Evolutionary conservation across 306 rosid genomes (phyloP).

Genomic region (Nissolia schottii): DNA sequence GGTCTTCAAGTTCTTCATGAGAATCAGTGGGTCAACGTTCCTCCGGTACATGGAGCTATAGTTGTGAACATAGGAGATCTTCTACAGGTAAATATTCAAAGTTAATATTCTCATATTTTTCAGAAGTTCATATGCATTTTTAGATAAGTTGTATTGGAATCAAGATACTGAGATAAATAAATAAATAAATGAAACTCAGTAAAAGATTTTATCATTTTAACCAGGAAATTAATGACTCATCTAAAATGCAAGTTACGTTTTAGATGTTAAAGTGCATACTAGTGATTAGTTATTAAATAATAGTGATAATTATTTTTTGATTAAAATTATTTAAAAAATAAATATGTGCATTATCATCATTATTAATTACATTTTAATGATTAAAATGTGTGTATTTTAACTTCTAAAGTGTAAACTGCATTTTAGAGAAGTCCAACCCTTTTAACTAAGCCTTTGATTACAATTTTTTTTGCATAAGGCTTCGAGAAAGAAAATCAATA

Average conservation of each 20-base stretch:
- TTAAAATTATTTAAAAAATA: too few species aligned
- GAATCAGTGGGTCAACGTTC: constrained; percentile 37
- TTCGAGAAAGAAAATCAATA: background rate
- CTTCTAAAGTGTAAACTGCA: too few species aligned
- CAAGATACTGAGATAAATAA: background rate
- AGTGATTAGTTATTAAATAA: too few species aligned
- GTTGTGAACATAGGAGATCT: constrained; percentile 46
- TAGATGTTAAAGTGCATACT: too few species aligned
- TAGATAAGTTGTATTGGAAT: background rate
- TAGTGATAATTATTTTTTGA: too few species aligned
- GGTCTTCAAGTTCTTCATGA: constrained; percentile 41
- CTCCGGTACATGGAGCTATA: constrained; percentile 38
- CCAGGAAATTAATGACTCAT: too few species aligned
- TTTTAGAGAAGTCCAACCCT: too few species aligned
- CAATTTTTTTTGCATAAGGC: background rate
- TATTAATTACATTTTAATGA: too few species aligned
- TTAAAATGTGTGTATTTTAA: too few species aligned
- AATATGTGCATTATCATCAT: too few species aligned
- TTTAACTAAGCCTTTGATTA: background rate
- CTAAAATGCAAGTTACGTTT: too few species aligned
- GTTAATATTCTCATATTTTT: background rate
- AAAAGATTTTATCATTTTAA: background rate
- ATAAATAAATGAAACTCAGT: background rate
- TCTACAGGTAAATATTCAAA: constrained; percentile 23
- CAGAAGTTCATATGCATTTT: background rate